Base-by-base conservation (phyloP, 805 yeast species). In the Starmerella apicola region DNA sequence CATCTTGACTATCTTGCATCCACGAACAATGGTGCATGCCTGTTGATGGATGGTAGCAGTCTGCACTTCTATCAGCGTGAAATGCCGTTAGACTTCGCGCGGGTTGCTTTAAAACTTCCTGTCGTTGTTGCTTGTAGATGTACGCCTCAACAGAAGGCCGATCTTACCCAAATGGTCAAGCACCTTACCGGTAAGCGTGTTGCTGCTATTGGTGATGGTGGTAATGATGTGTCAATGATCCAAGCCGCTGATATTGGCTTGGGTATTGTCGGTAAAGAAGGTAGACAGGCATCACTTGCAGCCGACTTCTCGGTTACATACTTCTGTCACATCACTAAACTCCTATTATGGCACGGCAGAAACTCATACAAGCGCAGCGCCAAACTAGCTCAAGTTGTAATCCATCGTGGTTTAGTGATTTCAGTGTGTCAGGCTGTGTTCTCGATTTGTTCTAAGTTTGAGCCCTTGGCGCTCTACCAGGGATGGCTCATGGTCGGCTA, bases 401-500 rank as follows among this genome's bases (percentile, higher is more conserved):
- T 91, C 55, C 99, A 91, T 58, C 76, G 99, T 57, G 99, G 99
- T 23, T 67, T 91, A 38, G 71, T 91, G 32, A 88, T 91, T 37
- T 82, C 95, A 3, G 86, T 88, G 4, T 88, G 95, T 39, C 99
- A 91, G 61, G 94, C 95, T 1, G 85, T 91, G 13, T 91, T 73
- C 58, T 85, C 96, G 2, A 72, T 88, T 12, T 72, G 84, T 32
- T 83, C 96, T 0, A 62, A 71, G 3, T 91, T 84, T 57, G 97
- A 86, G 59, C 99, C 99, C 1, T 66, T 91, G 45, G 97, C 97
- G 0, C 66, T 91, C 39, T 84, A 81, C 56, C 88, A 91, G 58
- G 99, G 99, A 2, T 88, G 94, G 79, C 67, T 91, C 34, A 85
- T 91, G 96, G 98, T 91, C 32, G 99, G 98, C 2, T 91, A 91